Evolutionary conservation across 495 filamentous ascomycete species (phyloP), one percentile per base, ranked within the genome.

Genomic region (Durotheca rogersii): DNA sequence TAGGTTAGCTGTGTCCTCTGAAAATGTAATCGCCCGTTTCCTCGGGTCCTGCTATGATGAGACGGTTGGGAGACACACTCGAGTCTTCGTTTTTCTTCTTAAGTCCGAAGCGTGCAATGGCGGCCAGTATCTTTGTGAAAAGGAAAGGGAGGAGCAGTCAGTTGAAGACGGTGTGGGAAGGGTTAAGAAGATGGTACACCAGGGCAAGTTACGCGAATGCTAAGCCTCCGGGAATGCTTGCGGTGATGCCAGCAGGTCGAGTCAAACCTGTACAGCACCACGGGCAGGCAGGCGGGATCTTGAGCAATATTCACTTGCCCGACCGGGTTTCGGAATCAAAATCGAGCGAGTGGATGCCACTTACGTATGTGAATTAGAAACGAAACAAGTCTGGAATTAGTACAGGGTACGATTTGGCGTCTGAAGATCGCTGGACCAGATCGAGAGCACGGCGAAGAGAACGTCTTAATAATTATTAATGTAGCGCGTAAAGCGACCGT

Each of bases 1-100:
- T 41, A 59, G 51, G 56, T 66, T 47, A 66, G 62, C 59, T 12
- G 52, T 62, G 59, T 51, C 60, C 51, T 47, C 52, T 61, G 47
- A 42, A 56, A 36, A 60, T 56, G 62, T 66, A 66, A 56, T 49
- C 42, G 47, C 47, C 62, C 56, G 48, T 43, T 36, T 17, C 45
- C 18, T 27, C 48, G 33, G 50, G 52, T 36, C 45, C 34, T 54
- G 56, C 17, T 40, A 45, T 53, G 46, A 53, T 48, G 50, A 40
- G 36, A 46, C 25, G 43, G 36, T 41, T 36, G 44, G 50, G 50
- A 58, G 49, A 35, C 44, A 53, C n/a, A n/a, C n/a, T n/a, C n/a
- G n/a, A n/a, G n/a, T n/a, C n/a, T 44, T 53, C 38, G 49, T 50
- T 29, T 53, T 37, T 27, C 23, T n/a, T n/a, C n/a, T n/a, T 40